Conservation (phyloP, 768 basidiomycete species). For the Mycena alexandri region DNA sequence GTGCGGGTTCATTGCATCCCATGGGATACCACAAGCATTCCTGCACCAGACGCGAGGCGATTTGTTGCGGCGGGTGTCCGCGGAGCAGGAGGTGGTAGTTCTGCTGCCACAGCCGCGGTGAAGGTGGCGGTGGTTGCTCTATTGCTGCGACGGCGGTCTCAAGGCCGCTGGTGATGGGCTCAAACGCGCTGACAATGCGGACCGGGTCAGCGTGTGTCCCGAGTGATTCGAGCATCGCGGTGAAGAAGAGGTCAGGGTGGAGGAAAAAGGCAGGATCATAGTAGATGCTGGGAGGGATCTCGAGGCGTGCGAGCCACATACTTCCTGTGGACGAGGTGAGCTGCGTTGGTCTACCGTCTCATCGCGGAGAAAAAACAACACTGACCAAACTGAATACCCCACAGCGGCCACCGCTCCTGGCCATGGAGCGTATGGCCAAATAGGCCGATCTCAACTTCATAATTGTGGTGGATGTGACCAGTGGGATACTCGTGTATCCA, state of each 20-base stretch:
- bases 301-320: background rate
- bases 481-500: slow-evolving; percentile 3
- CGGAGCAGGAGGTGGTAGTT: background rate
- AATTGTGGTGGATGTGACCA: background rate
- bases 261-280: background rate
- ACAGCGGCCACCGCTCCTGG: background rate
- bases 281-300: background rate
- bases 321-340: background rate
- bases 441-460: background rate
- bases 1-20: background rate
- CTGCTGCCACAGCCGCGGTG: background rate
- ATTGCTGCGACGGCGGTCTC: too few species aligned
- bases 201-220: background rate
- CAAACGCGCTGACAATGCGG: background rate
- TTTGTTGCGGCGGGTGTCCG: background rate
- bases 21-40: background rate
- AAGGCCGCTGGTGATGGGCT: background rate
- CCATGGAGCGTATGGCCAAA: background rate
- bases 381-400: slow-evolving; percentile 1
- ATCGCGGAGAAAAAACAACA: too few species aligned
- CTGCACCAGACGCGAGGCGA: slow-evolving; percentile 3
- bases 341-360: too few species aligned
- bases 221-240: background rate
- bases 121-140: background rate
- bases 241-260: background rate